A percentile compares a stretch with the other conserved stretches of the same genome.
These are phyloP conservation scores for Nitzschia sp. DNA, from an alignment of 108 stramenopile species.

Conservation along the genomic window DNA sequence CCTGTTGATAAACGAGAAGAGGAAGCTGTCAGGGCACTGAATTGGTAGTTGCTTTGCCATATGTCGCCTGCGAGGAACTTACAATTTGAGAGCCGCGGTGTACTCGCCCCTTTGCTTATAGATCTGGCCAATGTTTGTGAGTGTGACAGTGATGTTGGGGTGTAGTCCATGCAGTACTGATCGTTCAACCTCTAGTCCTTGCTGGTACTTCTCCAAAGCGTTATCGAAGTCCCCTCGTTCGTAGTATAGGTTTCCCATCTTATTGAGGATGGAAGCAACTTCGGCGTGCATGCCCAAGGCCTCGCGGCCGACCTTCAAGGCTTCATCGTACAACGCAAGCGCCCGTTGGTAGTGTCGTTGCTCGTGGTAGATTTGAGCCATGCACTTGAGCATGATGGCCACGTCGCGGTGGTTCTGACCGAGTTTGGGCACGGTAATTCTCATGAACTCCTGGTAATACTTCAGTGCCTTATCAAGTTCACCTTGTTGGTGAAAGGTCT, in stretches of 20 bases:
- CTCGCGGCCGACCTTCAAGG: conserved; percentile 36
- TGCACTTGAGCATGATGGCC: conserved; percentile 58
- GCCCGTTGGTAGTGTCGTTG: conserved; percentile 51
- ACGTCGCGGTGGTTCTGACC: conserved; percentile 62
- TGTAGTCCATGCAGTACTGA: conserved; percentile 47
- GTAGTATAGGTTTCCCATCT: conserved; percentile 70
- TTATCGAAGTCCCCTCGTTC: conserved; percentile 55
- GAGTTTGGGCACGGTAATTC: conserved; percentile 44
- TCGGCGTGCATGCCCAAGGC: conserved; percentile 61
- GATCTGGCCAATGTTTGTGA: conserved; percentile 73
- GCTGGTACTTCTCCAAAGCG: conserved; percentile 56
- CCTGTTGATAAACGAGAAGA: conserved; percentile 7
- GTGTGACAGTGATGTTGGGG: conserved; percentile 67
- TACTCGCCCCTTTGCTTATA: conserved; percentile 62
- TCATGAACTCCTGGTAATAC: conserved; percentile 64
- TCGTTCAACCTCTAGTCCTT: conserved; percentile 64
- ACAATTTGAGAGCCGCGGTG: conserved; percentile 45
- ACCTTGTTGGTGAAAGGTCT: conserved; percentile 63
- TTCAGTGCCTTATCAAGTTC: conserved; percentile 50
- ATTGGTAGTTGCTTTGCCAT: not conserved
- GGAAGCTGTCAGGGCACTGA: not conserved
- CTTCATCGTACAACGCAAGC: conserved; percentile 43
- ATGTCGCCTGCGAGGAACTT: not conserved
- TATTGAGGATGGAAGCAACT: conserved; percentile 65
- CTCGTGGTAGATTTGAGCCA: conserved; percentile 70